These are phyloP conservation scores for Blastobotrys aristatus DNA, from an alignment of 1,139 yeast species.

Conservation along the genomic window DNA sequence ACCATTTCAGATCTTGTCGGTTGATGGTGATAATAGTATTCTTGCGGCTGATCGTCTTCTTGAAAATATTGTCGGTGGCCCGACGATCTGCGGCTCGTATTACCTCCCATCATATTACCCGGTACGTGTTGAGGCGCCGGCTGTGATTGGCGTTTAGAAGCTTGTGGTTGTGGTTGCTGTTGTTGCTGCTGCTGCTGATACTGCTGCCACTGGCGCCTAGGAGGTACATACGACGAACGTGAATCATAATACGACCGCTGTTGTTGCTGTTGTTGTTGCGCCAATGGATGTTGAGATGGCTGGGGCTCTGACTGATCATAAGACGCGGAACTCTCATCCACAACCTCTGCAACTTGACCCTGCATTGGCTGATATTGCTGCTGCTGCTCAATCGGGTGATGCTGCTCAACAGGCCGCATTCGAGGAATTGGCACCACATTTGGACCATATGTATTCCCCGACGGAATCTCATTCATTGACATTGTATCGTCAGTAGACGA, in stretches of 20 bases:
- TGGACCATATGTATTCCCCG: constrained; percentile 29
- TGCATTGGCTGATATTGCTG: constrained; percentile 6
- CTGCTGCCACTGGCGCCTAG: constrained; percentile 22
- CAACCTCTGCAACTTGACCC: not conserved
- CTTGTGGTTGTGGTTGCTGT: not conserved
- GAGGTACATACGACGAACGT: constrained; percentile 20
- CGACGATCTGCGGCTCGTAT: not conserved
- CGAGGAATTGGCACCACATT: constrained; percentile 28
- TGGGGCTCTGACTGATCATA: not conserved
- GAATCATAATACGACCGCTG: not conserved
- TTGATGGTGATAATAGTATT: constrained; percentile 16
- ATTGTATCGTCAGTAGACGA: constrained; percentile 31
- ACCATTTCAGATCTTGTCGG: constrained; percentile 27
- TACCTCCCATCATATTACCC: not conserved
- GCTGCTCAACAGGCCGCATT: constrained; percentile 4
- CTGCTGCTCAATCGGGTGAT: not conserved
- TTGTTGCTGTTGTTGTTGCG: constrained; percentile 5
- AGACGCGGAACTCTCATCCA: not conserved
- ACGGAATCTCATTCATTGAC: constrained; percentile 23
- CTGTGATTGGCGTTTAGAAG: not conserved
- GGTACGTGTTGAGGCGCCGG: not conserved
- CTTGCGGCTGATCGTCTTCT: constrained; percentile 23
- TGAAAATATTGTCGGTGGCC: constrained; percentile 8
- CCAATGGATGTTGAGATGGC: constrained; percentile 4
- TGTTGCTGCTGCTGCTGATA: not conserved